Percentiles rank a stretch among this genome's conserved stretches.
Evolutionary conservation across 768 basidiomycete genomes (phyloP).

Genomic region (Coprinellus micaceus): DNA sequence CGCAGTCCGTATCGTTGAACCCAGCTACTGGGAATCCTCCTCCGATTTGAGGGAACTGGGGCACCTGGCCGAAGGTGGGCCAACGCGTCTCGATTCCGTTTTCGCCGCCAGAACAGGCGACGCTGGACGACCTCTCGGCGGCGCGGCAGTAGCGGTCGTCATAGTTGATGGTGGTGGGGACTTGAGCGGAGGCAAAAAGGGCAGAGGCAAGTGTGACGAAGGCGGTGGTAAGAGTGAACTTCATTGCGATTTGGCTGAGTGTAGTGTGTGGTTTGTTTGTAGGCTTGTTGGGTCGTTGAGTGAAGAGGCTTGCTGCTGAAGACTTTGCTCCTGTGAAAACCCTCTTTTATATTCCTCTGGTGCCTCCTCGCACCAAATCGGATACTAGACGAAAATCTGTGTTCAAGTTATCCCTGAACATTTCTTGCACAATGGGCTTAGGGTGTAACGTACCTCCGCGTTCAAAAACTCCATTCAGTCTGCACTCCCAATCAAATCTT

Average conservation of each 20-base stretch:
- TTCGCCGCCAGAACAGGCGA: conserved; percentile 45
- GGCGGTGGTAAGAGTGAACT: not conserved
- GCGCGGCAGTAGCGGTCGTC: conserved; percentile 49
- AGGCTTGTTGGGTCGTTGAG: no score
- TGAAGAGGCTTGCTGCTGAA: no score
- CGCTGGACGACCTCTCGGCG: conserved; percentile 32
- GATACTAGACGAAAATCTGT: no score
- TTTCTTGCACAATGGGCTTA: no score
- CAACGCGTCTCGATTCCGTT: conserved; percentile 45
- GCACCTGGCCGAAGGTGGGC: conserved; percentile 48
- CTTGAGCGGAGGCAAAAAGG: conserved; percentile 9
- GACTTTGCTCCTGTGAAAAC: no score
- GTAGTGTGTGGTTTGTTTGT: not conserved
- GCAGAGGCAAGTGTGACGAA: conserved; percentile 14
- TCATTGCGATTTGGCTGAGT: no score
- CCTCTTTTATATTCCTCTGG: no score
- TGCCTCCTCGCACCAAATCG: no score
- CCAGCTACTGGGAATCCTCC: conserved; percentile 48
- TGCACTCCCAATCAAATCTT: no score
- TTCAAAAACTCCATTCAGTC: no score
- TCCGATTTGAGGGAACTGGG: conserved; percentile 58
- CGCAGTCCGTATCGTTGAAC: conserved; percentile 51
- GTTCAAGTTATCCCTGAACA: no score
- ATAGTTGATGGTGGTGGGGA: conserved; percentile 25
- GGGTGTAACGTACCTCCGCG: no score